These are phyloP conservation scores for Trifolium dubium DNA, from an alignment of 306 rosid species.

Conservation along the genomic window DNA sequence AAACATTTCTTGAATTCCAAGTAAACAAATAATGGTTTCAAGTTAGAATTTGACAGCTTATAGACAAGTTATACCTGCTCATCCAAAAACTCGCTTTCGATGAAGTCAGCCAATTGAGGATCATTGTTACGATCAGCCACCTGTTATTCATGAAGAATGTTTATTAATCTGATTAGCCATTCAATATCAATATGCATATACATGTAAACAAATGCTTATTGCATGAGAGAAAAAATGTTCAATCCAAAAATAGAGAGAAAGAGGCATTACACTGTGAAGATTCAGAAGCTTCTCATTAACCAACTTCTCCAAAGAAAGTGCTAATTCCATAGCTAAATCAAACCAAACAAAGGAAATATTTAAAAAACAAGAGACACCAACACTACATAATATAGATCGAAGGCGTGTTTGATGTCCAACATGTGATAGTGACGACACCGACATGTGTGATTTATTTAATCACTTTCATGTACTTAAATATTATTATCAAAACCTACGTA, in stretches of 20 bases:
- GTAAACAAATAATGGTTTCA: neutral
- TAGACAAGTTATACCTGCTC: constrained; percentile 51
- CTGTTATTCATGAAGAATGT: constrained; percentile 35
- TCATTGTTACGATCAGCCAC: constrained; percentile 53
- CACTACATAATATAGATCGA: neutral
- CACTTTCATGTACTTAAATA: neutral
- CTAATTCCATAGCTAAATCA: constrained; percentile 60
- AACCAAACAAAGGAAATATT: neutral
- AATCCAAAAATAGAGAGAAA: constrained; percentile 11
- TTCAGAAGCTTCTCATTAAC: constrained; percentile 55
- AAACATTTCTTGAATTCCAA: neutral
- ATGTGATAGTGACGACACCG: neutral
- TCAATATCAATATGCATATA: neutral
- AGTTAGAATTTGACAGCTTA: neutral
- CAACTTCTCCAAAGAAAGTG: constrained; percentile 62
- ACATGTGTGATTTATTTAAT: neutral
- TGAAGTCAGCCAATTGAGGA: constrained; percentile 53
- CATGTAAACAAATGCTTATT: neutral
- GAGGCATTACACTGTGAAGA: constrained; percentile 52
- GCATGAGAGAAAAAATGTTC: neutral
- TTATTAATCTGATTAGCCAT: neutral
- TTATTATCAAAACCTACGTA: neutral
- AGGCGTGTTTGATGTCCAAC: neutral
- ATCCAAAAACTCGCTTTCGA: constrained; percentile 52
- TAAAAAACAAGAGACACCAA: no score